Percentiles rank a stretch among this genome's conserved stretches.
phyloP scores from a whole-genome alignment of 1,284 basidiomycete genomes.

The Ustilago cynodontis region DNA sequence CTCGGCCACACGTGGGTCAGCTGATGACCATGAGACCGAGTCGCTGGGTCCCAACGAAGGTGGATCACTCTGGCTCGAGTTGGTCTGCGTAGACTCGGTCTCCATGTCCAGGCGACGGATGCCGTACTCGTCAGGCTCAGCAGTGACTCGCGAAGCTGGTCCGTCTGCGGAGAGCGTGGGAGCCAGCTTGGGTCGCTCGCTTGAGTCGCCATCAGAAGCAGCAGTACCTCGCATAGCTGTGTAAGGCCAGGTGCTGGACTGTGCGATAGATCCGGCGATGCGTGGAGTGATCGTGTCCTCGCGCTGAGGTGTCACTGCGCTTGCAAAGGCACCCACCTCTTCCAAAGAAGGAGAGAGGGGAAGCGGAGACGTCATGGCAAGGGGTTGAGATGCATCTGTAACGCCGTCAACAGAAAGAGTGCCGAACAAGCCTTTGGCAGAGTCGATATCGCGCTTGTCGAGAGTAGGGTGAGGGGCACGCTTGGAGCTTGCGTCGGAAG shows the following conservation, averaged over 20 bases:
- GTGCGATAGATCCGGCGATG: slow-evolving; percentile 22
- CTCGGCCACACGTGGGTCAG: slow-evolving; percentile 49
- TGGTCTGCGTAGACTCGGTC: slow-evolving; percentile 23
- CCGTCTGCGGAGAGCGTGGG: slow-evolving; percentile 16
- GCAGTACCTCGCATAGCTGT: slow-evolving; percentile 16
- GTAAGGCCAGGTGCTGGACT: slow-evolving; percentile 50
- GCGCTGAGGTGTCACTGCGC: slow-evolving; percentile 15
- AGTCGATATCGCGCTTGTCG: slow-evolving; percentile 36
- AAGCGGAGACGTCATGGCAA: slow-evolving; percentile 44
- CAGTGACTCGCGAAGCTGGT: slow-evolving; percentile 7
- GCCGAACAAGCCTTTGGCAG: slow-evolving; percentile 22
- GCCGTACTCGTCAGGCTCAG: slow-evolving; percentile 49
- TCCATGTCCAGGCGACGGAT: slow-evolving; percentile 51
- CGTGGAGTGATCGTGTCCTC: slow-evolving; percentile 45
- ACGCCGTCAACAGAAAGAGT: slow-evolving; percentile 15
- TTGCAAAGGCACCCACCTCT: slow-evolving; percentile 7
- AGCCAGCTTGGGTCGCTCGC: slow-evolving; percentile 25
- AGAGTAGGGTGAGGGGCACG: slow-evolving; percentile 26
- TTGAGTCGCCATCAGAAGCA: not conserved
- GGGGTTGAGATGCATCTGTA: not conserved
- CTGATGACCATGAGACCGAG: slow-evolving; percentile 57
- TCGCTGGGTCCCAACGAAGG: slow-evolving; percentile 47
- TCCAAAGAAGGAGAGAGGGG: slow-evolving; percentile 36
- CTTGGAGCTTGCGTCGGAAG: slow-evolving; percentile 1
- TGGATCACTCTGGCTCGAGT: slow-evolving; percentile 33